Percentiles rank a stretch among this genome's conserved stretches.
phyloP scores from a whole-genome alignment of 805 yeast species.

The Hanseniaspora lachancei region DNA sequence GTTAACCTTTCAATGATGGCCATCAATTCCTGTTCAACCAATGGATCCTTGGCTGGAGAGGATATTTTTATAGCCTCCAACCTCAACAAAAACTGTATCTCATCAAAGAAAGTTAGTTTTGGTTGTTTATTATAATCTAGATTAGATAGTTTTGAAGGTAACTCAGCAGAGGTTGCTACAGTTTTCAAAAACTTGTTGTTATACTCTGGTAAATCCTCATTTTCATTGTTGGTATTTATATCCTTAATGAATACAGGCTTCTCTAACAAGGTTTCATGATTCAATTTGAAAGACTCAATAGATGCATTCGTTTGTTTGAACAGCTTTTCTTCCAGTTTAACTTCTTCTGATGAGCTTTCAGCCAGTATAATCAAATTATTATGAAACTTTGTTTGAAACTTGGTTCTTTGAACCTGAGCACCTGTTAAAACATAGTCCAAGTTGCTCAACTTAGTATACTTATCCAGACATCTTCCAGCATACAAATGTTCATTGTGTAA shows the following conservation, averaged over 20 bases:
- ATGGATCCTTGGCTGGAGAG: slow-evolving; percentile 55
- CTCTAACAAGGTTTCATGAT: slow-evolving; percentile 69
- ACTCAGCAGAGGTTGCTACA: slow-evolving; percentile 46
- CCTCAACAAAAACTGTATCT: slow-evolving; percentile 59
- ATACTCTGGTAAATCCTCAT: slow-evolving; percentile 29
- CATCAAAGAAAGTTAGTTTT: slow-evolving; percentile 52
- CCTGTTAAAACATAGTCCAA: slow-evolving; percentile 66
- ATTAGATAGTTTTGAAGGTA: slow-evolving; percentile 39
- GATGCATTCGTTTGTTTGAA: slow-evolving; percentile 11
- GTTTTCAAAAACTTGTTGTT: slow-evolving; percentile 46
- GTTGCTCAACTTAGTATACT: slow-evolving; percentile 46
- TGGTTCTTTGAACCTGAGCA: slow-evolving; percentile 76
- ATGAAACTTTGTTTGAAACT: slow-evolving; percentile 58
- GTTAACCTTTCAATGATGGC: slow-evolving; percentile 66
- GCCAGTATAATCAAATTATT: slow-evolving; percentile 72
- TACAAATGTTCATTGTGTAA: slow-evolving; percentile 48
- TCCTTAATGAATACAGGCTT: slow-evolving; percentile 55
- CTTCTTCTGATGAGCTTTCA: slow-evolving; percentile 26
- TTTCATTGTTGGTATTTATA: slow-evolving; percentile 33
- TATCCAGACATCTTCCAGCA: slow-evolving; percentile 40
- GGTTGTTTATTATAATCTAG: slow-evolving; percentile 81
- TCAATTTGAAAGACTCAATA: slow-evolving; percentile 41
- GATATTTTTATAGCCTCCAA: slow-evolving; percentile 50
- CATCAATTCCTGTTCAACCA: slow-evolving; percentile 70
- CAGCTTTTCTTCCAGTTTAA: slow-evolving; percentile 14